Conservation (phyloP, 257 asterid species). For the Ocimum tenuiflorum region DNA sequence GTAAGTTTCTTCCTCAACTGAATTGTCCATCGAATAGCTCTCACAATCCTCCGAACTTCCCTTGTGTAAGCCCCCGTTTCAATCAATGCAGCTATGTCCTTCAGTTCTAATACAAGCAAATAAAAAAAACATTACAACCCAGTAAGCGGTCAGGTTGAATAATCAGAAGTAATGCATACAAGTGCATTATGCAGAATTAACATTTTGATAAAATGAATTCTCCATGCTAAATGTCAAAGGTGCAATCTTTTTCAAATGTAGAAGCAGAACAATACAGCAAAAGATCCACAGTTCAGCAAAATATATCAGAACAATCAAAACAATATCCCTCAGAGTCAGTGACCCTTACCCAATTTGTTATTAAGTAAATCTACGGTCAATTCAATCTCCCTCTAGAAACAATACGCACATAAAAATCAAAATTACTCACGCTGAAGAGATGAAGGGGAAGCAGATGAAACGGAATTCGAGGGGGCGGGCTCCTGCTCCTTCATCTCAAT, state of each 20-base stretch:
- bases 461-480: constrained; percentile 40
- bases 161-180: no score
- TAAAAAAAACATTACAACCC: no score
- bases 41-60: constrained; percentile 67
- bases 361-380: background rate
- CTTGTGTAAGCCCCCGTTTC: constrained; percentile 87
- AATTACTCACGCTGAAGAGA: constrained; percentile 48
- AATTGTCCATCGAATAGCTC: constrained; percentile 74
- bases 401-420: background rate
- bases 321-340: background rate
- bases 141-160: no score
- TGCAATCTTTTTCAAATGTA: background rate
- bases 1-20: constrained; percentile 59
- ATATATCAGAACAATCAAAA: background rate
- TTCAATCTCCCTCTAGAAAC: background rate
- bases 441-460: constrained; percentile 37
- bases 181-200: no score
- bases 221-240: no score
- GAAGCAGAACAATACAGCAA: background rate
- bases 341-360: background rate
- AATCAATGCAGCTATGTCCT: constrained; percentile 63
- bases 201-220: no score
- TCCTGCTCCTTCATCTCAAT: constrained; percentile 87
- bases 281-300: background rate
- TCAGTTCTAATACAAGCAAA: constrained; percentile 46